Base-by-base conservation (phyloP, 2,329 filamentous ascomycete species). In the Lecanicillium sp. region DNA sequence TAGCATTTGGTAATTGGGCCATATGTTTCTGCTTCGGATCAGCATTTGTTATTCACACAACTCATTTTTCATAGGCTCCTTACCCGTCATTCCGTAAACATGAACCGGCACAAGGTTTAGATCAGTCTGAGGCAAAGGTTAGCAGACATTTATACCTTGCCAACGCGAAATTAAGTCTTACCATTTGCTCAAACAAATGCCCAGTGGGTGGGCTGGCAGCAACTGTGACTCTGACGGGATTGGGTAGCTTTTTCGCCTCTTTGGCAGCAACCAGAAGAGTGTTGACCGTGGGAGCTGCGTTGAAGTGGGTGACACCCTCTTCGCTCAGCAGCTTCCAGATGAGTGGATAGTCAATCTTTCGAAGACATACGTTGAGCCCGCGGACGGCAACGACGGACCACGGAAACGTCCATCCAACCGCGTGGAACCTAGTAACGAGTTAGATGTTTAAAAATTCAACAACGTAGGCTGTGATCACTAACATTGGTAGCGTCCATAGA, bases 1-100 rank as follows among this genome's bases (percentile, higher is more conserved):
- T 98, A 98, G 9, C 89, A 87, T 58, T 94, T 95, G 2, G 89
- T 96, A 43, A 95, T 90, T 9, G 92, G 92, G 0, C 92, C 92
- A 53, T 96, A 96, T 0, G 90, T 96, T 64, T 96, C 75, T 63
- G 18, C 3, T n/a, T 4, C 2, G 14, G 4, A 25, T 29, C 18
- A 41, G 27, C 29, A 9, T 8, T 33, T 13, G 19, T 12, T n/a
- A 11, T 4, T 15, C 4, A 14, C 13, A 14, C 9, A 19, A 6
- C 25, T 14, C 8, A 9, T n/a, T 12, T n/a, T 37, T 6, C 17
- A 2, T 4, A 27, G 12, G 4, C 9, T n/a, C 38, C 50, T 35
- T 40, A 63, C 60, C 60, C 2, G 78, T 83, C 62, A 83, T 60
- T 29, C 92, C 92, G 57, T 98, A 98, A 7, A 94, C 88, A 57